Conservation (phyloP, 1,284 basidiomycete genomes). For the Tausonia pullulans region DNA sequence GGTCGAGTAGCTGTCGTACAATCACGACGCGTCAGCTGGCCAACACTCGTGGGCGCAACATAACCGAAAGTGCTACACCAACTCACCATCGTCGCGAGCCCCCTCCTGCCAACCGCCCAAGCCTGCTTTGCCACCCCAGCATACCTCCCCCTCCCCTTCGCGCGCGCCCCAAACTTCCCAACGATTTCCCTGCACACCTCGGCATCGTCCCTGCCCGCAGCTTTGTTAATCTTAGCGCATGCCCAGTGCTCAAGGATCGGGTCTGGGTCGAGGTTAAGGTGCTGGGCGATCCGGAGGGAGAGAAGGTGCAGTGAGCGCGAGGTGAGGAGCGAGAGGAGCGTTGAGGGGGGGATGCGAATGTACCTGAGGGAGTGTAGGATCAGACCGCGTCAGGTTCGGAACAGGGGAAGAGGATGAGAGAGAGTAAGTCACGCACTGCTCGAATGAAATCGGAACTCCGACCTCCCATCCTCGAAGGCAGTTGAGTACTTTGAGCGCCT, state of each 20-base stretch:
- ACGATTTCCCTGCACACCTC: constrained; percentile 72
- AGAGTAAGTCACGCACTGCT: constrained; percentile 48
- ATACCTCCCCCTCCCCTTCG: constrained; percentile 57
- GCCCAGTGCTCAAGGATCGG: constrained; percentile 93
- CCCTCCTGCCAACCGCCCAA: constrained; percentile 77
- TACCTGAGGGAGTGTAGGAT: constrained; percentile 43
- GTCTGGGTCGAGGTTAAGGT: constrained; percentile 70
- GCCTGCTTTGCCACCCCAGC: constrained; percentile 90
- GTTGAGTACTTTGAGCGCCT: constrained; percentile 88
- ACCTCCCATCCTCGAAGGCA: constrained; percentile 82
- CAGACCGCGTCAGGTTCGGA: not conserved
- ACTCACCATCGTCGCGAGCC: constrained; percentile 74
- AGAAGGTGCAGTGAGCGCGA: constrained; percentile 82
- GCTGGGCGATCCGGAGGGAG: constrained; percentile 79
- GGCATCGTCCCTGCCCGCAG: constrained; percentile 52
- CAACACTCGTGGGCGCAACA: not conserved
- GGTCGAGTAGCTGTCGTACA: constrained; percentile 62
- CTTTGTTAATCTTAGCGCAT: constrained; percentile 68
- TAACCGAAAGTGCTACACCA: no score
- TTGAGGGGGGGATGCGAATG: constrained; percentile 58
- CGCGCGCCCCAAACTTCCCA: constrained; percentile 61
- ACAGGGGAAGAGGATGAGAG: not conserved
- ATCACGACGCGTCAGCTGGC: not conserved
- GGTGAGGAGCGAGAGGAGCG: constrained; percentile 71
- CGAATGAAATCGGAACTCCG: constrained; percentile 84